phyloP scores from a whole-genome alignment of 371 early-diverging fungal species.

The Nosema muscidifuracis region DNA sequence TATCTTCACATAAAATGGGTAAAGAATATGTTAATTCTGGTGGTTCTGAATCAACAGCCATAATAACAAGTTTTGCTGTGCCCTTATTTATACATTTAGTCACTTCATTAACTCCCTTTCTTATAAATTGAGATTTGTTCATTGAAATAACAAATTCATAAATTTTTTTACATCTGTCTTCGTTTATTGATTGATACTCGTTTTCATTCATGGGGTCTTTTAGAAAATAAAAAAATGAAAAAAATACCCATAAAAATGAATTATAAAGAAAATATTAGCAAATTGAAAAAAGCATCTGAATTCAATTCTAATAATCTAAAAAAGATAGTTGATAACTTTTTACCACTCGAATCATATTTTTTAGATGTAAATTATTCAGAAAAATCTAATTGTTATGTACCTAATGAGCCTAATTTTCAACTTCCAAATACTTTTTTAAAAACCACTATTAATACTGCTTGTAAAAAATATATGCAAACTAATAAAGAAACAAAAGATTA shows the following conservation, averaged over 20 bases:
- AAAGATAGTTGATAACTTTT: not conserved
- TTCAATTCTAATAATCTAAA: not conserved
- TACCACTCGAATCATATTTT: not conserved
- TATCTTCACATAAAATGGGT: slow-evolving; percentile 94
- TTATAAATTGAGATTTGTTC: slow-evolving; percentile 90
- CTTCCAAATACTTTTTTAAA: slow-evolving; percentile 55
- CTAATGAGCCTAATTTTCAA: slow-evolving; percentile 56
- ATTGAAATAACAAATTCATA: slow-evolving; percentile 89
- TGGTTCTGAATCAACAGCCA: slow-evolving; percentile 94
- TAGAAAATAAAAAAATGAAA: not conserved
- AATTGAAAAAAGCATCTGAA: not conserved
- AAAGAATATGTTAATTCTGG: slow-evolving; percentile 89
- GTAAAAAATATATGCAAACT: not conserved
- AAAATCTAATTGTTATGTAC: slow-evolving; percentile 38
- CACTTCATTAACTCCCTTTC: slow-evolving; percentile 98
- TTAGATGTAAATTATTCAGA: not conserved
- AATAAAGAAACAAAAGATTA: not conserved
- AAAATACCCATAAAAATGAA: not conserved
- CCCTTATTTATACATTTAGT: slow-evolving; percentile 98
- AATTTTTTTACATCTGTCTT: slow-evolving; percentile 78
- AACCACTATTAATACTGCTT: slow-evolving; percentile 3
- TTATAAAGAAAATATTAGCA: not conserved
- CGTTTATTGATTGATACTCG: slow-evolving; percentile 63
- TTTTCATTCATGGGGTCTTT: not conserved
- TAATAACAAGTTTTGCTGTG: slow-evolving; percentile 90